Evolutionary conservation across 2,329 filamentous ascomycete species (phyloP).

Genomic region (Stagonosporopsis rhizophila): DNA sequence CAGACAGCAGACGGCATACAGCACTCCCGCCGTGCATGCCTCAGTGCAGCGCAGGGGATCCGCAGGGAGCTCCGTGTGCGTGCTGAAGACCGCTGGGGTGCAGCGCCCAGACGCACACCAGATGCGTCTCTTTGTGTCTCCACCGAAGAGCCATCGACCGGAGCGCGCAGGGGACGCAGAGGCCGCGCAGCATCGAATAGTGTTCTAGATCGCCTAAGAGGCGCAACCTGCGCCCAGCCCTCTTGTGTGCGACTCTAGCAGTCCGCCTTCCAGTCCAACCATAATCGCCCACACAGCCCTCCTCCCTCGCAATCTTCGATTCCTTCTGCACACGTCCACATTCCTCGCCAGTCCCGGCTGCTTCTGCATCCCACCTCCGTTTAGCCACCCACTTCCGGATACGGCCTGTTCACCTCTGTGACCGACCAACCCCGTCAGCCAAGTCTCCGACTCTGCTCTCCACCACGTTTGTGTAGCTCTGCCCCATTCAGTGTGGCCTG

Average conservation of each 20-base stretch:
- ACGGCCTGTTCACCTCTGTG: conserved; percentile 25
- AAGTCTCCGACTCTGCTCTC: conserved; percentile 20
- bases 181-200: conserved; percentile 33
- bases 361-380: conserved; percentile 20
- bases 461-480: conserved; percentile 15
- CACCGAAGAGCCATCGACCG: conserved; percentile 12
- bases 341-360: conserved; percentile 32
- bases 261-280: conserved; percentile 34
- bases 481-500: conserved; percentile 12
- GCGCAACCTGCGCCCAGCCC: conserved; percentile 32
- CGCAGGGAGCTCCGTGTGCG: not conserved
- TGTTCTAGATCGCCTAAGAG: conserved; percentile 44
- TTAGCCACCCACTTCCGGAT: conserved; percentile 33
- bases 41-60: not conserved
- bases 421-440: conserved; percentile 29
- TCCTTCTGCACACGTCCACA: conserved; percentile 30
- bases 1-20: not conserved
- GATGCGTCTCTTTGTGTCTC: conserved; percentile 22
- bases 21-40: not conserved
- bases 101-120: conserved; percentile 10
- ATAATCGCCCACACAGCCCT: conserved; percentile 31
- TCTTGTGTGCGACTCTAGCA: conserved; percentile 36
- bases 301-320: conserved; percentile 36
- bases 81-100: conserved; percentile 3
- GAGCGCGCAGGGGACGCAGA: conserved; percentile 29